Evolutionary conservation across 2,329 filamentous ascomycete genomes (phyloP).

Genomic region (Microdochium bolleyi): DNA sequence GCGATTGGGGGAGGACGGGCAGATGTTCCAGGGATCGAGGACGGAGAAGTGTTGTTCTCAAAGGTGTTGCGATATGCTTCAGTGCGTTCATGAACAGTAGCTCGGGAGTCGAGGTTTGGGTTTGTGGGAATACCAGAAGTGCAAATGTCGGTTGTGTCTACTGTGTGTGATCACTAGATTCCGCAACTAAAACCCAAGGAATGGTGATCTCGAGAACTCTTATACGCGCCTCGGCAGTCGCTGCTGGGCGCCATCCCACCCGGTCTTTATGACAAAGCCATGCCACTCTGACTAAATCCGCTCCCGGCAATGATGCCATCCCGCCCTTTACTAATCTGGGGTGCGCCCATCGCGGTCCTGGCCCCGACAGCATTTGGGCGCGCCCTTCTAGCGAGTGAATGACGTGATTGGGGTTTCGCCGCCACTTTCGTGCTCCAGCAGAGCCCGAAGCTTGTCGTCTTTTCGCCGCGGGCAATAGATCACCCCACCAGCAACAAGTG

Average conservation of each 20-base stretch:
- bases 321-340: background rate
- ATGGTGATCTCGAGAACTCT: background rate
- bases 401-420: background rate
- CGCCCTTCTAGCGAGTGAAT: no score
- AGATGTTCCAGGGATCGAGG: background rate
- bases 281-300: background rate
- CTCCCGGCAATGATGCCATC: background rate
- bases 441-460: background rate
- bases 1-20: background rate
- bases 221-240: background rate
- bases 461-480: background rate
- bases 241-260: background rate
- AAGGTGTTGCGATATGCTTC: background rate
- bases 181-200: no score
- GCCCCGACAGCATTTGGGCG: no score
- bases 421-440: background rate
- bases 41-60: background rate
- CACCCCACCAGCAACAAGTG: no score
- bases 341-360: no score
- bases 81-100: background rate
- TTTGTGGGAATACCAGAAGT: background rate
- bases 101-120: background rate
- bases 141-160: background rate
- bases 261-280: background rate
- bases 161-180: background rate